A percentile compares a stretch with the other conserved stretches of the same genome.
These are phyloP conservation scores for Alternaria metachromatica DNA, from an alignment of 2,329 filamentous ascomycete genomes.

Conservation along the genomic window DNA sequence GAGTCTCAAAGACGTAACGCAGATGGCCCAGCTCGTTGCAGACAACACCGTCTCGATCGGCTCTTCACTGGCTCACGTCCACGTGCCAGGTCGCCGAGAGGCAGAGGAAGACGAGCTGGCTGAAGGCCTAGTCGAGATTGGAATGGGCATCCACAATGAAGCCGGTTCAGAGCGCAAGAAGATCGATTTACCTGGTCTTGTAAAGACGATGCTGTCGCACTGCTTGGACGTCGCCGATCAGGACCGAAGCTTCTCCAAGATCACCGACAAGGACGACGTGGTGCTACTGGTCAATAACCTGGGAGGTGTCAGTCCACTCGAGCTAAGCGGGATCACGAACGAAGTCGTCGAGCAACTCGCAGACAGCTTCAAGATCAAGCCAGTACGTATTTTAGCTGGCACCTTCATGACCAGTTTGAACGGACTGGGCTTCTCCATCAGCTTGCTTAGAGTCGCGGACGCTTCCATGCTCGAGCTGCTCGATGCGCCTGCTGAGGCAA, in stretches of 20 bases:
- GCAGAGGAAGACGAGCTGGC: conserved; percentile 64
- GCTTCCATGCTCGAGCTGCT: conserved; percentile 71
- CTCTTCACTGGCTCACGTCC: conserved; percentile 87
- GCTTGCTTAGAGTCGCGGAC: conserved; percentile 69
- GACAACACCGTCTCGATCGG: conserved; percentile 85
- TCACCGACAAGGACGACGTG: conserved; percentile 66
- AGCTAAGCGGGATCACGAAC: conserved; percentile 74
- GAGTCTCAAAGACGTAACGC: conserved; percentile 71
- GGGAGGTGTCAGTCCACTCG: conserved; percentile 74
- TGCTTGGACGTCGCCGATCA: conserved; percentile 67
- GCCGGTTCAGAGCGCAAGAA: conserved; percentile 53
- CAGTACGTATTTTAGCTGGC: conserved; percentile 67
- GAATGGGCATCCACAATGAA: conserved; percentile 80
- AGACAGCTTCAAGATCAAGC: conserved; percentile 64
- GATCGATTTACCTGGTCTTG: conserved; percentile 51
- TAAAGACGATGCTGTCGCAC: conserved; percentile 69
- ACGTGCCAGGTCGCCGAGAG: conserved; percentile 80
- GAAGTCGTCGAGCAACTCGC: conserved; percentile 69
- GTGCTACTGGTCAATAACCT: conserved; percentile 79
- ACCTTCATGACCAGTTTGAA: conserved; percentile 78
- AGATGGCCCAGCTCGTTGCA: conserved; percentile 73
- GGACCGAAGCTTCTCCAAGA: conserved; percentile 72
- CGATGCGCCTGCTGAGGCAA: conserved; percentile 71
- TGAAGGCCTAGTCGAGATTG: conserved; percentile 68
- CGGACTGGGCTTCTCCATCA: conserved; percentile 73